Evolutionary conservation across 441 rosid genomes (phyloP).

Genomic region (Croton laevigatus): DNA sequence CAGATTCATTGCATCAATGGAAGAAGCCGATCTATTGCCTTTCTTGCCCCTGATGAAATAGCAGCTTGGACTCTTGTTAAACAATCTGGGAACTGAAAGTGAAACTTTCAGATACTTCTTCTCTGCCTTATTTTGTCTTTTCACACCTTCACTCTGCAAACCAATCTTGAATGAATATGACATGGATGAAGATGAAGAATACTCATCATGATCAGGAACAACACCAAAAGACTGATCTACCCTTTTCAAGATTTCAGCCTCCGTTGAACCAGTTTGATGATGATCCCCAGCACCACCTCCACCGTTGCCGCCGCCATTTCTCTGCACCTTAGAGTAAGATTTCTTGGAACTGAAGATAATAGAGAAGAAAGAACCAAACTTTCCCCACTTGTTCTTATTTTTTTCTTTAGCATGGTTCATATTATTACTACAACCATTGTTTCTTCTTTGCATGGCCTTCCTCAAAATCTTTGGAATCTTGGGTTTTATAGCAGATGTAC

Average conservation of each 20-base stretch:
- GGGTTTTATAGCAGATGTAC: slow-evolving; percentile 17
- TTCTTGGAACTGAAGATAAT: slow-evolving; percentile 30
- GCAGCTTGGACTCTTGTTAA: neutral
- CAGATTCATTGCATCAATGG: neutral
- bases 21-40: no score
- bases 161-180: slow-evolving; percentile 2
- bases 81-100: neutral
- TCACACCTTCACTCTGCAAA: neutral
- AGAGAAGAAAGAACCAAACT: slow-evolving; percentile 29
- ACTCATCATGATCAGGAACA: neutral
- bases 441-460: slow-evolving; percentile 29
- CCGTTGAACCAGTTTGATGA: neutral
- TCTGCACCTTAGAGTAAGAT: slow-evolving; percentile 4
- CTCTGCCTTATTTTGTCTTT: neutral
- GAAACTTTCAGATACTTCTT: neutral
- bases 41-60: neutral
- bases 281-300: neutral
- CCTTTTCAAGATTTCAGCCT: neutral
- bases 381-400: slow-evolving; percentile 23
- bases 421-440: neutral
- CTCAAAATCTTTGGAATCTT: slow-evolving; percentile 24
- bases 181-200: neutral
- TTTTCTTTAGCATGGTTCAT: slow-evolving; percentile 9
- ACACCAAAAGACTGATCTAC: neutral
- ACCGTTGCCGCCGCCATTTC: neutral